Base-by-base conservation (phyloP, 2,329 filamentous ascomycete genomes). In the Tolypocladium capitatum region DNA sequence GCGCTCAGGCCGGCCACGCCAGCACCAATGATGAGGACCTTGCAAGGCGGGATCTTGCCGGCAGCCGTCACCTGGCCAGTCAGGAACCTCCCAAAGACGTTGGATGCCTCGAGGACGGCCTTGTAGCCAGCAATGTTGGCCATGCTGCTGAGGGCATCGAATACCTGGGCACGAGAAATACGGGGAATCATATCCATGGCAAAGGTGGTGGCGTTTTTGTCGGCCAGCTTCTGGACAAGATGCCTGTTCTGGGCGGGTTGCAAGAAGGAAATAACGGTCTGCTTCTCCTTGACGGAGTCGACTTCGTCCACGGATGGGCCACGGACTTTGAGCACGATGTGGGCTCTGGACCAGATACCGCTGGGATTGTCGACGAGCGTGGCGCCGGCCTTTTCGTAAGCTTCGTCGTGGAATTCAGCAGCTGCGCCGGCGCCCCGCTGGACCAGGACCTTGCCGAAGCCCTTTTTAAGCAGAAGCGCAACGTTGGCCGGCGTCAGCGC, bases 51-150 rank as follows among this genome's bases (percentile, higher is more conserved):
- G 32, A 95, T 92, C 73, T 92, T 81, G 43, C 89, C 89, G 47
- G 89, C 89, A 46, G 89, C 89, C 5, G 89, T 95, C 16, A 90
- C 86, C 63, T 95, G 89, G 28, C 88, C 89, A 13, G 88, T 94
- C 55, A 94, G 67, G 60, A 94, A 94, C 42, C 88, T 80, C 46
- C 88, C 88, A 64, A 94, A 95, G 53, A 84, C 81, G 64, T 94
- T 94, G 14, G 86, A 90, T 1, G 88, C 89, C 64, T 94, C 88
- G 40, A 94, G 70, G 1, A 94, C 86, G 36, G 88, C 89, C 65
- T 94, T 94, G 68, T 95, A 95, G 0, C 89, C 89, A 21, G 88
- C 86, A 67, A 94, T 94, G 57, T 94, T 94, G 51, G 89, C 88
- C 89, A 94, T 94, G 10, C 86, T 92, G 63, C 86, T 89, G 48